These are phyloP conservation scores for Penicillium flavigenum DNA, from an alignment of 495 filamentous ascomycete species.

Conservation along the genomic window DNA sequence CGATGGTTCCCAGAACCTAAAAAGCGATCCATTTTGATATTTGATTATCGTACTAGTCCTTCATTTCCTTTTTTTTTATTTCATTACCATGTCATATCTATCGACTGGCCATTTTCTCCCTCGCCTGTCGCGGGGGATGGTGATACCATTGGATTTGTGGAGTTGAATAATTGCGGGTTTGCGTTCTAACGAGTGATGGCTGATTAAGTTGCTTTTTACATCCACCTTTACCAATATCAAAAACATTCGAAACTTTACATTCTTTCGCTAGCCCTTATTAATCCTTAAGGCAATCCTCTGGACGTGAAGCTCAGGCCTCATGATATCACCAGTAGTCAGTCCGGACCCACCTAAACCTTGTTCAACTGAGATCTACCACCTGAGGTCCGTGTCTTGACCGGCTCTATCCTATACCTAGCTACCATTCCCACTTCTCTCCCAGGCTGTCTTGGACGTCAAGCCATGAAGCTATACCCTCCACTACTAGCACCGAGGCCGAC, in stretches of 20 bases:
- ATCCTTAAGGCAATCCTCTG: neutral
- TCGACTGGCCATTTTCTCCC: slow-evolving; percentile 10
- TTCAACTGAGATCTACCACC: neutral
- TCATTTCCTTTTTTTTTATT: slow-evolving; percentile 13
- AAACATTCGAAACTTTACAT: slow-evolving; percentile 13
- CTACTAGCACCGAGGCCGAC: neutral
- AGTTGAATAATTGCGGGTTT: slow-evolving; percentile 15
- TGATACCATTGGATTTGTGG: slow-evolving; percentile 25
- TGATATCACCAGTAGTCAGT: neutral
- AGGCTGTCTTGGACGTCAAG: neutral
- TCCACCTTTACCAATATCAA: slow-evolving; percentile 13
- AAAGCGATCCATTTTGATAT: slow-evolving; percentile 25
- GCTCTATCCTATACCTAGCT: neutral
- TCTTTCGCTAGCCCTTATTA: neutral
- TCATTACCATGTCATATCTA: slow-evolving; percentile 15
- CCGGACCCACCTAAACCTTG: slow-evolving; percentile 3
- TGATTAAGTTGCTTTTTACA: slow-evolving; percentile 10
- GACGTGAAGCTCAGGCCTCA: neutral
- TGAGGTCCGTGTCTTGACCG: neutral
- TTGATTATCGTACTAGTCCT: slow-evolving; percentile 12
- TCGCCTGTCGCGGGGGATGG: slow-evolving; percentile 10
- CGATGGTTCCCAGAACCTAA: slow-evolving; percentile 17
- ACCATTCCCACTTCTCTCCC: neutral
- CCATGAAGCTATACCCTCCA: neutral
- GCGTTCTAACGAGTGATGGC: slow-evolving; percentile 17